Percentiles rank a stretch among this genome's conserved stretches.
Evolutionary conservation across 371 early-diverging fungal genomes (phyloP).

Genomic region (Pancytospora philotis): DNA sequence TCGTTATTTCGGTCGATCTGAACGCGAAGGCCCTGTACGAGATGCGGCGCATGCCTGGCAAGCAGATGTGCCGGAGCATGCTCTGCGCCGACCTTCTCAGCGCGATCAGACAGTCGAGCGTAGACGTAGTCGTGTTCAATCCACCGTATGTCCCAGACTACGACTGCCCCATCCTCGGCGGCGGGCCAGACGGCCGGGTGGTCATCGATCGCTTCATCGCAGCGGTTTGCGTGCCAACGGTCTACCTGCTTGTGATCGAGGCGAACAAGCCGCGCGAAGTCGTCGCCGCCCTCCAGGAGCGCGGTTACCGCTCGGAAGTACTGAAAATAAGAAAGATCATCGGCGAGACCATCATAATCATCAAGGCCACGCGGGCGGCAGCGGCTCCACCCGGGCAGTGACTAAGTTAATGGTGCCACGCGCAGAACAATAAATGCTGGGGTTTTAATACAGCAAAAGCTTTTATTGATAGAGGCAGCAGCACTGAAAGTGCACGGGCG

Average conservation of each 20-base stretch:
- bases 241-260: conserved; percentile 73
- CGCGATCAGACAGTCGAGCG: conserved; percentile 29
- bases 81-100: conserved; percentile 34
- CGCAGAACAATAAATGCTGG: too few relatives aligned
- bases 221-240: conserved; percentile 64
- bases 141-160: conserved; percentile 72
- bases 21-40: conserved; percentile 42
- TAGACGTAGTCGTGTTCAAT: conserved; percentile 78
- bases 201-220: conserved; percentile 74
- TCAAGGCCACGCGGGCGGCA: too few relatives aligned
- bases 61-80: conserved; percentile 17
- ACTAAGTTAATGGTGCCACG: too few relatives aligned
- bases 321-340: conserved; percentile 38
- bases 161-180: conserved; percentile 62
- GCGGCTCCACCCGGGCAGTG: too few relatives aligned
- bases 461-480: too few relatives aligned
- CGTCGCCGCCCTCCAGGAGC: conserved; percentile 60
- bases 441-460: too few relatives aligned
- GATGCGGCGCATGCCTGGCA: background rate
- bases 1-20: conserved; percentile 35
- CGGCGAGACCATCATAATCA: conserved; percentile 45
- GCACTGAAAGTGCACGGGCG: too few relatives aligned
- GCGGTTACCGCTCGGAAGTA: conserved; percentile 35
- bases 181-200: conserved; percentile 72
- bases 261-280: conserved; percentile 78